Conservation (phyloP, 108 stramenopile genomes). For the Cylindrotheca fusiformis region DNA sequence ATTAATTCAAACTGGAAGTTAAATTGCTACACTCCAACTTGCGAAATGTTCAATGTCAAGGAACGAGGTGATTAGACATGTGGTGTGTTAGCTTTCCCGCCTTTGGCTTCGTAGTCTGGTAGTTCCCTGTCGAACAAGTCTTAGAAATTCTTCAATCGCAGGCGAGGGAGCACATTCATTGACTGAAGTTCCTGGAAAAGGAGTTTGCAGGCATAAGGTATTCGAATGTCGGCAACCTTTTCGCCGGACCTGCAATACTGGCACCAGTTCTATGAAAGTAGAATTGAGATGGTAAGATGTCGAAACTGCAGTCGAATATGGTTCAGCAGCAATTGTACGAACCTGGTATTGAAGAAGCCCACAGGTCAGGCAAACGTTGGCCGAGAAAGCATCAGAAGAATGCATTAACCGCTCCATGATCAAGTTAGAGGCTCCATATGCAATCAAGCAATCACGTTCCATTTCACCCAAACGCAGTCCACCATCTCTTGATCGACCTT, state of each 20-base stretch:
- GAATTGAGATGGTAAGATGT: not conserved
- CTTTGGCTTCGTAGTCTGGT: too few species aligned
- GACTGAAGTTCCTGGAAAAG: slow-evolving; percentile 98
- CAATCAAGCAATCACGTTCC: slow-evolving; percentile 98
- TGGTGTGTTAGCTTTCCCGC: too few species aligned
- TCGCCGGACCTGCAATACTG: slow-evolving; percentile 94
- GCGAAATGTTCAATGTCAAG: slow-evolving; percentile 6
- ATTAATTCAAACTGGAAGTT: slow-evolving; percentile 1
- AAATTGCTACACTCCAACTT: not conserved
- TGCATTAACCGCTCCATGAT: slow-evolving; percentile 99
- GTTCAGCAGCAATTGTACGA: not conserved
- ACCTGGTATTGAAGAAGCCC: slow-evolving; percentile 94
- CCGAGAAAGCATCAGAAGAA: slow-evolving; percentile 97
- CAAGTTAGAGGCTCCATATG: slow-evolving; percentile 98
- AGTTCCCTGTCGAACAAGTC: not conserved
- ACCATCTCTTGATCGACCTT: slow-evolving; percentile 98
- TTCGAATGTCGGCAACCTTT: slow-evolving; percentile 85
- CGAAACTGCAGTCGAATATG: too few species aligned
- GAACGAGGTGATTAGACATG: too few species aligned
- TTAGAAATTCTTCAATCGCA: slow-evolving; percentile 78
- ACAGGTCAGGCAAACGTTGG: slow-evolving; percentile 94
- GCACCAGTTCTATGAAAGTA: slow-evolving; percentile 97
- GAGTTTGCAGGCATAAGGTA: slow-evolving; percentile 99
- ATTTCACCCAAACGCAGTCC: slow-evolving; percentile 98
- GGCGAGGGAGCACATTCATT: slow-evolving; percentile 90